A percentile compares a stretch with the other conserved stretches of the same genome.
Conservation (phyloP, 768 basidiomycete genomes). For the Amanita subjunquillea region DNA sequence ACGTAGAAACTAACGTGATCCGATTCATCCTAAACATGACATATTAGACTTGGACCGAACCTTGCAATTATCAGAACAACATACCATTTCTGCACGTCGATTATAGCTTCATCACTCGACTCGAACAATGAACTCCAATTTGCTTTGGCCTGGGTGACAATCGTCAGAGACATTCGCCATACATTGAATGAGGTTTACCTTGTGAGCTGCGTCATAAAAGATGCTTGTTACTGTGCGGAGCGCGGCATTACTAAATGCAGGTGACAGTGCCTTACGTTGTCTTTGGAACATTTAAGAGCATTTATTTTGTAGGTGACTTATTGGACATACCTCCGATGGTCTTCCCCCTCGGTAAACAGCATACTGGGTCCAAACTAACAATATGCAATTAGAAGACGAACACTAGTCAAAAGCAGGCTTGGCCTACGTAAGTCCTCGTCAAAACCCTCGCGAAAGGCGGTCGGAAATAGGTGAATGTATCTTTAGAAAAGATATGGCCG, state of each 20-base stretch:
- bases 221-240: slow-evolving; percentile 17
- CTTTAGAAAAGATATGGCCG: slow-evolving; percentile 37
- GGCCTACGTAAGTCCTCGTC: slow-evolving; percentile 27
- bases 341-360: slow-evolving; percentile 33
- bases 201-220: slow-evolving; percentile 42
- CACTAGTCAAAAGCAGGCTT: not conserved
- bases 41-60: not conserved
- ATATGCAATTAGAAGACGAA: not conserved
- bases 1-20: slow-evolving; percentile 22
- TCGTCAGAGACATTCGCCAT: not conserved
- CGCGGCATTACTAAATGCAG: not conserved
- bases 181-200: slow-evolving; percentile 19
- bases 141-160: slow-evolving; percentile 20
- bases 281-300: slow-evolving; percentile 11
- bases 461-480: slow-evolving; percentile 38
- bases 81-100: slow-evolving; percentile 41
- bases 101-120: slow-evolving; percentile 16
- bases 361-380: slow-evolving; percentile 29
- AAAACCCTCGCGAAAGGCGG: slow-evolving; percentile 21
- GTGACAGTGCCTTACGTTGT: slow-evolving; percentile 27
- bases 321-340: slow-evolving; percentile 28
- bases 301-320: not conserved
- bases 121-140: slow-evolving; percentile 20
- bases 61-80: not conserved
- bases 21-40: slow-evolving; percentile 28